phyloP scores from a whole-genome alignment of 192 early-diverging fungal species.

The Dissophora ornata region DNA sequence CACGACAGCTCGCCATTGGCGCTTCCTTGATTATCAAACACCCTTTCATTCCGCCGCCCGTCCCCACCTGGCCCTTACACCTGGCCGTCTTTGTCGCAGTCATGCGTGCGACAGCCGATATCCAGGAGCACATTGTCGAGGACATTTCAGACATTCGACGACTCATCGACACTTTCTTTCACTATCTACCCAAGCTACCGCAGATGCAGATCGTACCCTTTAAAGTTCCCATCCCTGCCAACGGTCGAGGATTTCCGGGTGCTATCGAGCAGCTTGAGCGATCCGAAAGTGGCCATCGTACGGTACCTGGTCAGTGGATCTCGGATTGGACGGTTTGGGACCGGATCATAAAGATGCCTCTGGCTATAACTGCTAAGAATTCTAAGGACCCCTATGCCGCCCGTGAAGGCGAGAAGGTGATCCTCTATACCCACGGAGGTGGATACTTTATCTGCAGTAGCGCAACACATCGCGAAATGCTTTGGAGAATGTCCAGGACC shows the following conservation, averaged over 20 bases:
- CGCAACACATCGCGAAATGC: conserved; percentile 59
- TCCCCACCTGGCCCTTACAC: conserved; percentile 44
- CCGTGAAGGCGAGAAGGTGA: conserved; percentile 53
- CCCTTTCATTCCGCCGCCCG: conserved; percentile 29
- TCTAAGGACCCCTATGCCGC: conserved; percentile 44
- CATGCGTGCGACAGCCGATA: conserved; percentile 6
- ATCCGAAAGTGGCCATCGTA: conserved; percentile 15
- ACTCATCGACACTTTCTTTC: conserved; percentile 37
- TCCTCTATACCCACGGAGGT: conserved; percentile 82
- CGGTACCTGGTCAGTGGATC: conserved; percentile 35
- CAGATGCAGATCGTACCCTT: conserved; percentile 39
- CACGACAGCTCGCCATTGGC: conserved; percentile 26
- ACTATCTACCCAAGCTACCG: conserved; percentile 39
- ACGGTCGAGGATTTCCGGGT: conserved; percentile 23
- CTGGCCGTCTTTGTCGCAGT: conserved; percentile 40
- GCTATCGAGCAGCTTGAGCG: conserved; percentile 16
- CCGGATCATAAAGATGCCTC: conserved; percentile 17
- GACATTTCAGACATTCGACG: conserved; percentile 36
- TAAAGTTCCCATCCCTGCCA: conserved; percentile 14
- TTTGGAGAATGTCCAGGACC: conserved; percentile 56
- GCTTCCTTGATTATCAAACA: conserved; percentile 40
- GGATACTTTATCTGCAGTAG: conserved; percentile 68
- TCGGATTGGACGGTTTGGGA: conserved; percentile 36
- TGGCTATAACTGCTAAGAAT: conserved; percentile 12
- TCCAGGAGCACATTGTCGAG: conserved; percentile 42